Evolutionary conservation across 331 rosid genomes (phyloP), one percentile per base, ranked within the genome.

Genomic region (Acacia concinna): DNA sequence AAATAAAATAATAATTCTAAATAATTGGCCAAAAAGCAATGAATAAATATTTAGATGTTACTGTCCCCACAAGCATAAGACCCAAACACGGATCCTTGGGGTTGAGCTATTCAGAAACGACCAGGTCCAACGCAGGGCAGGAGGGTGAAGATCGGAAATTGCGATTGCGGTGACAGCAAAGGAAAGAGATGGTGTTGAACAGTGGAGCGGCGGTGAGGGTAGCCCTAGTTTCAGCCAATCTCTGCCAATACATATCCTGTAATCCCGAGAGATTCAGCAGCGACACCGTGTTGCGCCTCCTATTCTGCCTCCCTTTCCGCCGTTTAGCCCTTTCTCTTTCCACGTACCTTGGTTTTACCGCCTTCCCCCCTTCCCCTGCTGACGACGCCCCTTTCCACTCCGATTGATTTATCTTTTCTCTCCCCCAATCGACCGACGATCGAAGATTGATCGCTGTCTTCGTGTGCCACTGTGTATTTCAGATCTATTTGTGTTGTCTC

Each of bases 201-300:
- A 88, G 93, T 83, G 46, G 80, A 34, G 56, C 84, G 63, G 90
- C 80, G 68, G 70, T 87, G 25, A 71, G 56, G 82, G 98, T 94
- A 32, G 97, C 97, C 6, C 84, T 83, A 70, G 31, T 84, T 18
- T 89, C 98, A 0, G 94, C 94, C 35, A 78, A 87, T 56, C 38
- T 88, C 32, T 89, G 89, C 15, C 97, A 94, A 85, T 90, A 84
- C 89, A 74, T 90, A 59, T 93, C 98, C 9, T 94, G 98, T 85
- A 94, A 94, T 49, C 98, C 97, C 3, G 85, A 94, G 74, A 79
- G 87, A 63, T 37, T 94, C 12, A 81, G 51, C 69, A 79, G 85
- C 78, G 86, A 86, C 83, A 85, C 77, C 74, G 93, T 90, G 62
- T 84, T 89, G 44, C 74, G 77, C 47, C 86, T 90, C 77, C 82